Percentiles rank a stretch among this genome's conserved stretches.
phyloP scores from a whole-genome alignment of 306 rosid species.

The Sophora flavescens region DNA sequence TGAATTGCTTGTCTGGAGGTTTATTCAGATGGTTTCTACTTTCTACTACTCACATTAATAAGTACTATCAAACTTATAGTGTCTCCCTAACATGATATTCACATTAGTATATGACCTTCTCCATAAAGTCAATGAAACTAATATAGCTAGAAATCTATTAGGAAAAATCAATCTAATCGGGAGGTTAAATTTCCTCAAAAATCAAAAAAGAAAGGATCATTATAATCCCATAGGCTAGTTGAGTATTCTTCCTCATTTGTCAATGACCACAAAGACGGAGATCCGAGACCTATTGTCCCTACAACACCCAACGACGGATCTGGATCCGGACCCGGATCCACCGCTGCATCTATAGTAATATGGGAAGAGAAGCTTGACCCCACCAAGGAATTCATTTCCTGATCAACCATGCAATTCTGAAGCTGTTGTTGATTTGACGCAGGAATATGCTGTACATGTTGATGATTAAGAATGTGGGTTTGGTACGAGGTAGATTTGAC shows the following conservation, averaged over 20 bases:
- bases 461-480: slow-evolving; percentile 23
- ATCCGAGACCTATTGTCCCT: slow-evolving; percentile 53
- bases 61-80: background rate
- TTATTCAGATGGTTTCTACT: background rate
- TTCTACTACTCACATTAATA: background rate
- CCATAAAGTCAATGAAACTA: background rate
- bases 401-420: slow-evolving; percentile 34
- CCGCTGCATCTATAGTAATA: slow-evolving; percentile 41
- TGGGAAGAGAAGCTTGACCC: slow-evolving; percentile 50
- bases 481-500: slow-evolving; percentile 45
- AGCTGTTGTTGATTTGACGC: background rate
- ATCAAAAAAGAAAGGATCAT: slow-evolving; percentile 76
- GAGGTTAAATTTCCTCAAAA: slow-evolving; percentile 41
- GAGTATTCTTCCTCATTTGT: slow-evolving; percentile 61
- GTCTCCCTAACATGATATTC: background rate
- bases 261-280: slow-evolving; percentile 73
- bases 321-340: slow-evolving; percentile 32
- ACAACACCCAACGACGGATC: slow-evolving; percentile 51
- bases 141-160: background rate
- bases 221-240: slow-evolving; percentile 78
- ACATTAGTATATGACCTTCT: background rate
- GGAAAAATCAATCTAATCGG: background rate
- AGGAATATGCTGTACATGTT: slow-evolving; percentile 16
- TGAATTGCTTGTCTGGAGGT: background rate
- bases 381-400: slow-evolving; percentile 44